Percentiles rank a stretch among this genome's conserved stretches.
phyloP scores from a whole-genome alignment of 305 asterid species.

The Salvia sclarea region DNA sequence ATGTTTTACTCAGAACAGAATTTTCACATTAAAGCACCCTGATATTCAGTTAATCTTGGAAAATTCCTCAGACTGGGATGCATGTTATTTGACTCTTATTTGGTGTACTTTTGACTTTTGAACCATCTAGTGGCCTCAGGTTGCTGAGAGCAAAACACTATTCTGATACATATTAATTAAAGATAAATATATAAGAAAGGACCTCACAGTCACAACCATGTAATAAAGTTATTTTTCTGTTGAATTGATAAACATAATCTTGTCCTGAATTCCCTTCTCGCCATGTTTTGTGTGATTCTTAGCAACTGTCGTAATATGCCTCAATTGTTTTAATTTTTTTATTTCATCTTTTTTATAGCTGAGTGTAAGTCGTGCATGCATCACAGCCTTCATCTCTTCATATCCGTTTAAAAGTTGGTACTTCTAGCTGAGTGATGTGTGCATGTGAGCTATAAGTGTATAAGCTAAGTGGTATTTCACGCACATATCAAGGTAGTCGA shows the following conservation, averaged over 20 bases:
- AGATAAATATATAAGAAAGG: no score
- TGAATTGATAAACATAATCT: background rate
- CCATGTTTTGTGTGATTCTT: background rate
- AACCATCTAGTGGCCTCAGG: background rate
- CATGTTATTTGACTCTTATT: background rate
- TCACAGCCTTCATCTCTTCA: background rate
- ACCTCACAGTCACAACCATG: no score
- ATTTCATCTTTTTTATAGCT: background rate
- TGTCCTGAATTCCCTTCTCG: background rate
- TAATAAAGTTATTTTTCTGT: no score
- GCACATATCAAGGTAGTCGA: background rate
- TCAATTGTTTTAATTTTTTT: no score
- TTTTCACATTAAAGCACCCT: background rate
- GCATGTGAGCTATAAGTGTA: background rate
- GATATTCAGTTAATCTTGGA: background rate
- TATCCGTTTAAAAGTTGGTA: background rate
- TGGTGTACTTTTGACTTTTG: background rate
- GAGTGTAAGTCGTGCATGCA: no score
- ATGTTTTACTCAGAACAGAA: background rate
- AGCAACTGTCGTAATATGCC: background rate
- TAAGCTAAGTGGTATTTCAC: background rate
- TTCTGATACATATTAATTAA: background rate
- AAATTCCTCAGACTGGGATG: background rate
- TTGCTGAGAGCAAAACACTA: background rate
- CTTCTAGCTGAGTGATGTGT: background rate